These are phyloP conservation scores for Wickerhamiella azymoides DNA, from an alignment of 805 yeast genomes.

Conservation along the genomic window DNA sequence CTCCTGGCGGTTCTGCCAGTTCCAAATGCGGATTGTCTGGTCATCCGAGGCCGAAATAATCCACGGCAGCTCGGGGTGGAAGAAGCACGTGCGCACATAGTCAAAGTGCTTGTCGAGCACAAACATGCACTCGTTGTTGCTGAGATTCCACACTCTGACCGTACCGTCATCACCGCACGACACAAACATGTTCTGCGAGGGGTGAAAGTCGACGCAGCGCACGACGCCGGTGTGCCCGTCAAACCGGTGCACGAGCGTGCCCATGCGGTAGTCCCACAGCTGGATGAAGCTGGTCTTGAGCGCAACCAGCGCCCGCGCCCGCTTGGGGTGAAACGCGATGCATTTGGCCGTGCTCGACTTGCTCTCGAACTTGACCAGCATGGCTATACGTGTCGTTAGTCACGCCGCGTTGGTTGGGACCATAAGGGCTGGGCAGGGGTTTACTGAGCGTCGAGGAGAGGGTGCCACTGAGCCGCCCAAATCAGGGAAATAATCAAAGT, in stretches of 20 bases:
- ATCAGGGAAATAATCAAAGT: no score
- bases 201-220: conserved; percentile 89
- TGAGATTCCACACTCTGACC: conserved; percentile 90
- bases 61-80: conserved; percentile 97
- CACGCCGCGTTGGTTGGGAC: background rate
- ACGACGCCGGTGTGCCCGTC: conserved; percentile 99
- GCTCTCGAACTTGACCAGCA: conserved; percentile 63
- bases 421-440: no score
- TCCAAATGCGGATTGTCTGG: conserved; percentile 98
- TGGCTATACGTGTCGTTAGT: conserved; percentile 7
- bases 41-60: conserved; percentile 91
- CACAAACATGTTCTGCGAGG: conserved; percentile 92
- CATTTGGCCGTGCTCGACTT: conserved; percentile 96
- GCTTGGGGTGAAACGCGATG: conserved; percentile 88
- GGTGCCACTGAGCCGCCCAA: no score
- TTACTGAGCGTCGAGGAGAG: no score
- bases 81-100: conserved; percentile 83
- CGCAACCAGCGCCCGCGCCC: conserved; percentile 94
- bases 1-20: conserved; percentile 97
- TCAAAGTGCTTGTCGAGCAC: conserved; percentile 89
- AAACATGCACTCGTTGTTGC: conserved; percentile 80
- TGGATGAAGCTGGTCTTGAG: conserved; percentile 97
- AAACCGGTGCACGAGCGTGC: conserved; percentile 85
- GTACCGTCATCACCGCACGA: conserved; percentile 97
- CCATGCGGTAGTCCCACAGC: conserved; percentile 99